These are phyloP conservation scores for Trichosanthes cucumerina DNA, from an alignment of 306 rosid genomes.

Conservation along the genomic window DNA sequence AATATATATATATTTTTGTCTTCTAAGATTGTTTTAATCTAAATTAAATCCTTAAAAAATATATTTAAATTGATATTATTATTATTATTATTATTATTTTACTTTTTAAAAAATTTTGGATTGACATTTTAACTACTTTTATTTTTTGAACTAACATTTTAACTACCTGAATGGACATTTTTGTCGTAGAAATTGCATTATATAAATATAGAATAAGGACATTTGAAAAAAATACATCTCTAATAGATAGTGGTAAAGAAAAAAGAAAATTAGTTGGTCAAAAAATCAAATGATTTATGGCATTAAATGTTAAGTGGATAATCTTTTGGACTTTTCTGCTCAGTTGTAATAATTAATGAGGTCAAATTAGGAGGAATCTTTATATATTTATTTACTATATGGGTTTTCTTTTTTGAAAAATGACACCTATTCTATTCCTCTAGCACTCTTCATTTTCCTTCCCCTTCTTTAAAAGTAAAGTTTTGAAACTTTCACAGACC, in stretches of 20 bases:
- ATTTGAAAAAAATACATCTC: not conserved
- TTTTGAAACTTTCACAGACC: slow-evolving; percentile 6
- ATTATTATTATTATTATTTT: no score
- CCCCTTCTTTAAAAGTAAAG: slow-evolving; percentile 5
- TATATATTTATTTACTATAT: not conserved
- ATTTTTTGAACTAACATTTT: no score
- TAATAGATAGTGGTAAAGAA: not conserved
- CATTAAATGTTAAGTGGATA: not conserved
- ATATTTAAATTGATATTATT: no score
- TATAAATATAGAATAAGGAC: not conserved
- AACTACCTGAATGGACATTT: no score
- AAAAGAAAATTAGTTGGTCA: not conserved
- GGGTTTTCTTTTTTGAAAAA: not conserved
- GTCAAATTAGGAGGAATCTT: not conserved
- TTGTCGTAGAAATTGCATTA: not conserved
- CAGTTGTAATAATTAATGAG: not conserved
- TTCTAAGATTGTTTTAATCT: no score
- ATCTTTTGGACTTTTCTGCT: not conserved
- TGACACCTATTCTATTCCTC: not conserved
- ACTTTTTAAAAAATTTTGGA: no score
- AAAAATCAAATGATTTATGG: not conserved
- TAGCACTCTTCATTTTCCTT: slow-evolving; percentile 1
- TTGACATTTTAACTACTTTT: no score
- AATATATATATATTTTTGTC: no score
- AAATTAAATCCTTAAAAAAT: no score